Conservation (phyloP, 1,139 yeast genomes). For the Blastobotrys serpentis region DNA sequence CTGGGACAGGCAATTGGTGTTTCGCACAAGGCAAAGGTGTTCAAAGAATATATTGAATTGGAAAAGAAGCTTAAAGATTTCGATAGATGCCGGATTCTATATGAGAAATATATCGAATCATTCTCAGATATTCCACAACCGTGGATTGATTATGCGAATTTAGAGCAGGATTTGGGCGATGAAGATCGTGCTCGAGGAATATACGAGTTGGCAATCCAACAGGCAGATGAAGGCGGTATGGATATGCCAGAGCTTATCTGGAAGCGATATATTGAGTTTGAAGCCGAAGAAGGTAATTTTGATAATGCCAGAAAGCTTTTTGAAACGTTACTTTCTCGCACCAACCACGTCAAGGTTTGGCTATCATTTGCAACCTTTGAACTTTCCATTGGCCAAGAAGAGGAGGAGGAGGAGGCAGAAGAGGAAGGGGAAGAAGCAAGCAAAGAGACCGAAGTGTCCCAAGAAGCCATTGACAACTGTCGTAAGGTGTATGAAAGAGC, state of each 20-base stretch:
- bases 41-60: conserved; percentile 59
- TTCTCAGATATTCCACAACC: conserved; percentile 46
- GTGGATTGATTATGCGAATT: conserved; percentile 62
- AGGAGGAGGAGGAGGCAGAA: conserved; percentile 45
- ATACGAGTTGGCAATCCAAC: conserved; percentile 50
- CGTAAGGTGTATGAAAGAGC: conserved; percentile 61
- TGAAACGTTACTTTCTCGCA: conserved; percentile 43
- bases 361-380: conserved; percentile 71
- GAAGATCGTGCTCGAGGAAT: conserved; percentile 63
- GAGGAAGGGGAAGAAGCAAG: conserved; percentile 42
- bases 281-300: conserved; percentile 58
- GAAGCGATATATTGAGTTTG: conserved; percentile 56
- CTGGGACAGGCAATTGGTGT: conserved; percentile 73
- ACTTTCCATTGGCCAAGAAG: conserved; percentile 53
- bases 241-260: conserved; percentile 45
- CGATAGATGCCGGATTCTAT: conserved; percentile 73
- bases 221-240: conserved; percentile 30
- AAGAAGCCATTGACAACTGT: conserved; percentile 52
- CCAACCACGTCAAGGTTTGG: conserved; percentile 52
- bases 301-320: conserved; percentile 56
- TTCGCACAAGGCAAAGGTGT: conserved; percentile 58
- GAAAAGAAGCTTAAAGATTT: conserved; percentile 44
- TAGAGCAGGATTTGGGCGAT: conserved; percentile 74
- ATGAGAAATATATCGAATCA: conserved; percentile 63
- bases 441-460: conserved; percentile 46